phyloP scores from a whole-genome alignment of 805 yeast species.

The Saccharomycopsis vini region DNA sequence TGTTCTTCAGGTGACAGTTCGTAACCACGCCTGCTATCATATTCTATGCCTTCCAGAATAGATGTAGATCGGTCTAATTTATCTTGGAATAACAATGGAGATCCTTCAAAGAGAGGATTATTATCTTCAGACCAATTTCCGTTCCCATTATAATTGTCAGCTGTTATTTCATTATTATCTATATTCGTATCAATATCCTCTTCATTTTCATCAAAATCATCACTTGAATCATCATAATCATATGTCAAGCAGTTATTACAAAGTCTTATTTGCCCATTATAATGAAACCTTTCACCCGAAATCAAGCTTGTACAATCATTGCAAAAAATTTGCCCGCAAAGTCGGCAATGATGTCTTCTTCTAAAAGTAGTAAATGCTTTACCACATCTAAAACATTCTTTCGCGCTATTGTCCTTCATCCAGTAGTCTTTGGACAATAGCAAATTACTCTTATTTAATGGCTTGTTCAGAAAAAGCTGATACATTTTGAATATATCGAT shows the following conservation, averaged over 20 bases:
- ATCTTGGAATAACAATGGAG: too few species aligned
- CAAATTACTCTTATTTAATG: slow-evolving; percentile 11
- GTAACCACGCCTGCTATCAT: too few species aligned
- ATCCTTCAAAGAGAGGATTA: too few species aligned
- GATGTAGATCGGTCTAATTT: slow-evolving; percentile 1
- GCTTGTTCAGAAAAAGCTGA: slow-evolving; percentile 6
- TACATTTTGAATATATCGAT: too few species aligned
- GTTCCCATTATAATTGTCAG: too few species aligned
- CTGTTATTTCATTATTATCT: slow-evolving; percentile 1
- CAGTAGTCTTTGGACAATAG: slow-evolving; percentile 65
- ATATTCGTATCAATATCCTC: slow-evolving; percentile 13
- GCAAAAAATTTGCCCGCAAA: slow-evolving; percentile 95
- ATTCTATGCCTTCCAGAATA: background rate
- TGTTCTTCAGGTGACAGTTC: slow-evolving; percentile 27
- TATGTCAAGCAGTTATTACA: slow-evolving; percentile 74
- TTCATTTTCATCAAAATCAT: slow-evolving; percentile 17
- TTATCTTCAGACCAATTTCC: too few species aligned
- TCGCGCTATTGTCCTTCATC: slow-evolving; percentile 92
- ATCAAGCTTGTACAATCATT: slow-evolving; percentile 68
- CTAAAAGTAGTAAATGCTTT: slow-evolving; percentile 75
- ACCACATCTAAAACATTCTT: slow-evolving; percentile 80
- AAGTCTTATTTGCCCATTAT: slow-evolving; percentile 63
- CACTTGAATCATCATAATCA: slow-evolving; percentile 22
- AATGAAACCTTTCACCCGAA: slow-evolving; percentile 54
- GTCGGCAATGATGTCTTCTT: slow-evolving; percentile 88